Base-by-base conservation (phyloP, 805 yeast genomes). In the Ogataea neopini region DNA sequence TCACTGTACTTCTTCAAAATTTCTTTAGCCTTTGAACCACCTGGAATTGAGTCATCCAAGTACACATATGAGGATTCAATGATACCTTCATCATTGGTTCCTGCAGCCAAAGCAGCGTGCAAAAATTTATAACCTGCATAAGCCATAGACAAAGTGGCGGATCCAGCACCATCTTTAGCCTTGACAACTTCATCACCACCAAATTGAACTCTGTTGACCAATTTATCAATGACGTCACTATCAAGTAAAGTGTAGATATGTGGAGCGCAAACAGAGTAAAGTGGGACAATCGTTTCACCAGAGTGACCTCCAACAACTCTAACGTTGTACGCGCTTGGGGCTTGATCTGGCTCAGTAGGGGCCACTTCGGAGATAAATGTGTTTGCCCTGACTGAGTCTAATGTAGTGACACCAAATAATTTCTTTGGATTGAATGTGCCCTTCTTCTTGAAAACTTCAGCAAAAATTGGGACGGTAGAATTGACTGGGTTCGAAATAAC, bases 141-240 rank as follows among this genome's bases (percentile, higher is more conserved):
- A 10, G 97, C 97, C 97, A 91, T 92, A 22, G 96, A 86, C 56
- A 91, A 76, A 29, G 98, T 91, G 47, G 97, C 97, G 38, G 96
- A 88, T 36, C 97, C 97, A 44, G 83, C 83, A 54, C 97, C 97
- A 59, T 87, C 84, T 75, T 91, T 91, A 45, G 97, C 97, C 73
- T 86, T 76, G 56, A 91, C 97, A 42, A 91, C 96, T 70, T 91
- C 97, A 67, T 91, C 98, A 64, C 98, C 97, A 40, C 68, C 69
- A 60, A 52, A 89, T 76, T 90, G 97, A 69, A 89, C 88, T 72
- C 96, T 84, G 77, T 87, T 79, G 66, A 87, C 76, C 60, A 89
- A 77, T 19, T 74, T 72, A 39, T 79, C 82, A 23, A 57, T 61
- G 63, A 62, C 44, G 65, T 72, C 62, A 61, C 60, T 57, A 63